Evolutionary conservation across 805 yeast genomes (phyloP), one percentile per base, ranked within the genome.

Genomic region (Myxozyma kluyveri): DNA sequence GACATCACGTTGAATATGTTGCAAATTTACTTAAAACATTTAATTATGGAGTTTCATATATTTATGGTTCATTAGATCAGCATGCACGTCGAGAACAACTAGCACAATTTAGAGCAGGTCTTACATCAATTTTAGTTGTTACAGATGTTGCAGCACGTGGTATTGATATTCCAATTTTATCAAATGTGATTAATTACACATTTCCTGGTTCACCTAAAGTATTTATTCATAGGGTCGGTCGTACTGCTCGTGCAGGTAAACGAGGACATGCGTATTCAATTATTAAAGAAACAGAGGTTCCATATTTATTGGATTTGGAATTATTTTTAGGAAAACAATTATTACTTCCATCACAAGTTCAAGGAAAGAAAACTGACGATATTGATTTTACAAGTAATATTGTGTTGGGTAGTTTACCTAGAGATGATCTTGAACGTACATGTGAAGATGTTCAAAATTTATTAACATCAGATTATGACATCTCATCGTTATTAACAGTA

Each of bases 161-260:
- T 54, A 61, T 93, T 56, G 99, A 95, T 80, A 88, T 93, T 60
- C 99, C 99, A 0, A 83, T 93, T 50, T 78, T 93, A 65, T 96
- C 98, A 4, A 90, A 95, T 65, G 99, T 93, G 47, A 78, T 93
- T 61, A 93, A 93, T 68, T 93, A 80, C 69, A 82, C 96, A 1
- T 75, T 93, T 54, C 98, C 98, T 9, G 85, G 88, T 1, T 84
- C 95, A 1, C 88, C 97, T 3, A 93, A 95, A 69, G 86, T 91
- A 53, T 93, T 93, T 69, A 80, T 93, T 50, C 99, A 93, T 71
- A 82, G 99, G 72, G 98, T 93, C 42, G 99, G 99, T 69, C 84
- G 99, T 78, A 93, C 99, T 42, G 99, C 99, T 9, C 86, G 99
- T 78, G 99, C 99, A 6, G 99, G 99, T 67, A 85, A 88, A 67